Base-by-base conservation (phyloP, 2,329 filamentous ascomycete genomes). In the Truncatella angustata region DNA sequence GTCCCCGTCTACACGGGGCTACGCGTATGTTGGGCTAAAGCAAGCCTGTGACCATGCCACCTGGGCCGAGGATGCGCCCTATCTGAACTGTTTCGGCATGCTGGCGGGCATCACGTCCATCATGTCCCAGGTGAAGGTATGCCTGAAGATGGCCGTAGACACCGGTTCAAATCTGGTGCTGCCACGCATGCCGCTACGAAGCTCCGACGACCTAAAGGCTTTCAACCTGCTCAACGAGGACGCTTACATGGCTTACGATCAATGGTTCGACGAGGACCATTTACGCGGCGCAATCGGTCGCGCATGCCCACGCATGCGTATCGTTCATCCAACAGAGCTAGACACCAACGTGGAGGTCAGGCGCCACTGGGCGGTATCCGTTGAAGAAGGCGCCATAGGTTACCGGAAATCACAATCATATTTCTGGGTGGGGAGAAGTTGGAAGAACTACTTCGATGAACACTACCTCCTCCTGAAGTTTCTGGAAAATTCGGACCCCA, bases 141-240 rank as follows among this genome's bases (percentile, higher is more conserved):
- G 40, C 40, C 40, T 43, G n/a, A 43, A 43, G 20, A 43, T 43
- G 40, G 40, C 40, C 40, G 40, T 43, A 6, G 40, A 43, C 20
- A 43, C 40, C 16, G 40, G 40, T 5, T 43, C 40, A 5, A 14
- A 43, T 20, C 40, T 43, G 6, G 40, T 43, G 18, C 20, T 43
- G 40, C 40, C 40, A 20, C 40, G 40, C 4, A 43, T 43, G 40
- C 40, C 40, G 40, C 40, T 43, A 20, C 40, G 40, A 14, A 43
- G 40, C 40, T 43, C 40, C n/a, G 40, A 43, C 7, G 40, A 43
- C 40, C 40, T 43, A 20, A 5, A 20, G 18, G 18, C 21, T 9
- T 43, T 43, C 40, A 43, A 43, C 40, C 20, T 43, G 10, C 40
- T 43, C 12, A 43, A 43, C 40, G n/a, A 43, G 9, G 40, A 43